These are phyloP conservation scores for Hirsutella rhossiliensis DNA, from an alignment of 2,329 filamentous ascomycete genomes.

Conservation along the genomic window DNA sequence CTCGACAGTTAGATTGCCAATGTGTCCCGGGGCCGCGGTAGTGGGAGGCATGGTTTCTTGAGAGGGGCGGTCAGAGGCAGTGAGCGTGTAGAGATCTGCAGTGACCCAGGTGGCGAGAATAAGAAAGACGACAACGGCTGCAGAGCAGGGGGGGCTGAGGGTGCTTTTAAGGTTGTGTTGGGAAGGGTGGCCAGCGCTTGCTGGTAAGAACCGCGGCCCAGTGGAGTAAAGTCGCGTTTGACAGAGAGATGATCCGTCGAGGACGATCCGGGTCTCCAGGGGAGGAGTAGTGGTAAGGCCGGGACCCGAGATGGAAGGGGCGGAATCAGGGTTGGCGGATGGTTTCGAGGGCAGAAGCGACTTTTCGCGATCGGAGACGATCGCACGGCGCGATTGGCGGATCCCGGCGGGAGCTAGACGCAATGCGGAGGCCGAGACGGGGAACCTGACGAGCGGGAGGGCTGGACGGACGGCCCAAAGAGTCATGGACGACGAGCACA, in stretches of 20 bases:
- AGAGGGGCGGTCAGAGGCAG: neutral
- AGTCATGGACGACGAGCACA: neutral
- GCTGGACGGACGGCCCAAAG: neutral
- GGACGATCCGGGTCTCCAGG: neutral
- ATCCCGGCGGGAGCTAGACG: neutral
- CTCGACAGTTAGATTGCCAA: slow-evolving; percentile 79
- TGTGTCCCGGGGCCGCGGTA: slow-evolving; percentile 52
- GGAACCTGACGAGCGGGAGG: neutral
- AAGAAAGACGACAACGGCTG: slow-evolving; percentile 3
- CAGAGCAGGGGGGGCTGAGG: neutral
- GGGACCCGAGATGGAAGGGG: neutral
- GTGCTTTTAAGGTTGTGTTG: slow-evolving; percentile 2
- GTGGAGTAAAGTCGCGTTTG: neutral
- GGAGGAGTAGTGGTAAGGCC: neutral
- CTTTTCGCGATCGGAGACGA: neutral
- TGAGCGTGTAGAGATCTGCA: neutral
- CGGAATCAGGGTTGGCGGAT: neutral
- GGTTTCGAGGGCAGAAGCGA: neutral
- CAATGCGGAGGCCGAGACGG: neutral
- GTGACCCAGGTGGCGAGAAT: slow-evolving; percentile 2
- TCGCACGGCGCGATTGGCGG: neutral
- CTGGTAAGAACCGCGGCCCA: slow-evolving; percentile 1
- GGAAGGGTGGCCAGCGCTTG: neutral
- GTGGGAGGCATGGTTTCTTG: slow-evolving; percentile 26
- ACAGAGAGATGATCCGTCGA: neutral